Evolutionary conservation across 2,329 filamentous ascomycete genomes (phyloP).

Genomic region (Penicillium hesseltinei): DNA sequence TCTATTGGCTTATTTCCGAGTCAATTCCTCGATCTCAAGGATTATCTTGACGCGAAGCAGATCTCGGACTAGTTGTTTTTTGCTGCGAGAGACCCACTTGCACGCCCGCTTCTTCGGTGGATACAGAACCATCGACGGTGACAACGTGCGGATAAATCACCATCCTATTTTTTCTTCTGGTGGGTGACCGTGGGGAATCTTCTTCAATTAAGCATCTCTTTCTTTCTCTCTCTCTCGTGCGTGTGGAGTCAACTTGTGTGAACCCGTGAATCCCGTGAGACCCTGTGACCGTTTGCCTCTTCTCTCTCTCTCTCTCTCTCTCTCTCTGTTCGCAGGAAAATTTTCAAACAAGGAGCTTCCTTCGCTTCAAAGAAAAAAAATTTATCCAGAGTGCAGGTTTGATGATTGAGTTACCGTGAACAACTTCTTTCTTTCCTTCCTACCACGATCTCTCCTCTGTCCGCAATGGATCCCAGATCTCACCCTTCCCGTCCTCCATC

Average conservation of each 20-base stretch:
- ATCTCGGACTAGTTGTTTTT: conserved; percentile 37
- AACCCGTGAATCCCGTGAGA: conserved; percentile 2
- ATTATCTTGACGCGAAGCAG: conserved; percentile 36
- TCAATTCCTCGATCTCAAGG: conserved; percentile 18
- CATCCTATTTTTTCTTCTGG: conserved; percentile 36
- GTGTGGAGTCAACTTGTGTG: conserved; percentile 32
- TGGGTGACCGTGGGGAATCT: conserved; percentile 43
- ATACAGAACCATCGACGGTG: conserved; percentile 40
- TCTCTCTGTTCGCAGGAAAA: conserved; percentile 17
- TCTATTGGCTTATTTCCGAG: neutral
- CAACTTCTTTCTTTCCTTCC: conserved; percentile 12
- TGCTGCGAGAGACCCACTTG: conserved; percentile 38
- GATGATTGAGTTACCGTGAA: conserved; percentile 39
- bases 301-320: neutral
- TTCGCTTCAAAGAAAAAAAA: conserved; percentile 17
- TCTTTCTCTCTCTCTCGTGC: conserved; percentile 25
- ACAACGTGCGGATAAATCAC: conserved; percentile 44
- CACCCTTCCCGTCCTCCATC: conserved; percentile 46
- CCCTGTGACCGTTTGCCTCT: conserved; percentile 18
- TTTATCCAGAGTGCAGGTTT: conserved; percentile 23
- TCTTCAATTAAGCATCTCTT: conserved; percentile 36
- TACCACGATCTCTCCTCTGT: conserved; percentile 13
- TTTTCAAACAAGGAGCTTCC: conserved; percentile 21
- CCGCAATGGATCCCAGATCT: conserved; percentile 44
- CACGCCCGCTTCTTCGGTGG: conserved; percentile 40